phyloP scores from a whole-genome alignment of 2,329 filamentous ascomycete species.

The Macrophomina phaseolina region DNA sequence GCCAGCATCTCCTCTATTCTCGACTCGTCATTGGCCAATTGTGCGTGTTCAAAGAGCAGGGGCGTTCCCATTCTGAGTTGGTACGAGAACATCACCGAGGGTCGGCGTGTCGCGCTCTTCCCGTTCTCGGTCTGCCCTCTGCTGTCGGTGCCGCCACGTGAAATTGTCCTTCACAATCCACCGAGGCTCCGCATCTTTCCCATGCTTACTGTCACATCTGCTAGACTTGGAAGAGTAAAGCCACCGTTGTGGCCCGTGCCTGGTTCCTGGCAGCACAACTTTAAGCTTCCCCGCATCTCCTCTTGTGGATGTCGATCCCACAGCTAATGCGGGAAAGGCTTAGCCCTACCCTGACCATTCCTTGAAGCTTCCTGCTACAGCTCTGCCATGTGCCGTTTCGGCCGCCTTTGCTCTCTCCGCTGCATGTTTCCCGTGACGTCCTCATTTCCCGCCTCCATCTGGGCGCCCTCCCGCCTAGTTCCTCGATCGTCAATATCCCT shows the following conservation, averaged over 20 bases:
- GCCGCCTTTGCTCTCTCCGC: constrained; percentile 5
- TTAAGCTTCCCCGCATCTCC: constrained; percentile 29
- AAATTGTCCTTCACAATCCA: constrained; percentile 18
- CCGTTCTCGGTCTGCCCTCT: not conserved
- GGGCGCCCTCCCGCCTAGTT: not conserved
- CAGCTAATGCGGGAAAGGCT: constrained; percentile 10
- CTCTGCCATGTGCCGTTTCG: not conserved
- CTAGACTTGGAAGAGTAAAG: constrained; percentile 11
- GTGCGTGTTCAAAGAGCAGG: not conserved
- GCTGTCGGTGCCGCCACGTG: constrained; percentile 2
- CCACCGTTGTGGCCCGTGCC: constrained; percentile 22
- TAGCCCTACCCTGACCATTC: not conserved
- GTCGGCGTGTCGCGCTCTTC: constrained; percentile 2
- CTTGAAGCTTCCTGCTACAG: not conserved
- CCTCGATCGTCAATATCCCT: constrained; percentile 1
- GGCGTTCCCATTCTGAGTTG: not conserved
- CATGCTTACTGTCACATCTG: constrained; percentile 8
- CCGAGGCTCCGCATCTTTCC: constrained; percentile 17
- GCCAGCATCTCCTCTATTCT: not conserved
- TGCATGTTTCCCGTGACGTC: constrained; percentile 11
- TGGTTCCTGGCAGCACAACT: constrained; percentile 28
- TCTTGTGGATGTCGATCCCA: constrained; percentile 1
- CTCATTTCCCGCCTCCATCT: constrained; percentile 13
- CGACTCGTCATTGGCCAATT: not conserved
- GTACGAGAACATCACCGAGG: not conserved